Evolutionary conservation across 2,329 filamentous ascomycete species (phyloP), one percentile per base, ranked within the genome.

Genomic region (Venturia carpophila): DNA sequence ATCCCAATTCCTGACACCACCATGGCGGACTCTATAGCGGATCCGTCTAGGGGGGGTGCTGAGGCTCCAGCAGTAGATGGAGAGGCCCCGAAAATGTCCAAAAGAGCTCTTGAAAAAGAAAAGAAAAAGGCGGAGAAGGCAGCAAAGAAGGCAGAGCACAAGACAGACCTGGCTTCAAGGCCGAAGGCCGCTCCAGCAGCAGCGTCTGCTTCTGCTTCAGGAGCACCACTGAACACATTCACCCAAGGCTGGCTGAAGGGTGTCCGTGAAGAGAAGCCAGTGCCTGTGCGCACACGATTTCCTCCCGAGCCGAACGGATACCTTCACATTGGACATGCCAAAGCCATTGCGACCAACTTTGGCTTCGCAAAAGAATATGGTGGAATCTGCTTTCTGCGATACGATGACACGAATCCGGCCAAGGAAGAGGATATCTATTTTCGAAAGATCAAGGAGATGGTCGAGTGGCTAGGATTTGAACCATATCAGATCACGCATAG

Each of bases 271-370:
- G 79, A 81, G 71, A 81, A 81, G 72, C 76, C 78, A 0, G 78
- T 77, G 60, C 68, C 72, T 37, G 79, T 82, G 45, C 74, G 76
- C 64, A 79, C 80, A 11, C 79, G 80, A 64, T 82, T 82, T 67
- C 80, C 80, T 0, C 80, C 80, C 37, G 80, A 82, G 77, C 94
- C 94, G 60, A 97, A 97, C 75, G 94, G 93, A 64, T 97, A 89
- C 74, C 83, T 97, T 11, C 92, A 97, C 73, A 89, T 97, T 70
- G 93, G 93, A 24, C 94, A 97, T 74, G 90, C 89, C 69, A 97
- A 97, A 79, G 93, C 94, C 27, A 97, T 97, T 75, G 89, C 91
- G 0, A 86, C 97, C 75, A 97, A 97, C 78, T 97, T 97, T 77
- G 93, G 93, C 7, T 97, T 97, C 74, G 93, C 94, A 17, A 86